These are phyloP conservation scores for Colletotrichum costaricense DNA, from an alignment of 2,329 filamentous ascomycete species.

Conservation along the genomic window DNA sequence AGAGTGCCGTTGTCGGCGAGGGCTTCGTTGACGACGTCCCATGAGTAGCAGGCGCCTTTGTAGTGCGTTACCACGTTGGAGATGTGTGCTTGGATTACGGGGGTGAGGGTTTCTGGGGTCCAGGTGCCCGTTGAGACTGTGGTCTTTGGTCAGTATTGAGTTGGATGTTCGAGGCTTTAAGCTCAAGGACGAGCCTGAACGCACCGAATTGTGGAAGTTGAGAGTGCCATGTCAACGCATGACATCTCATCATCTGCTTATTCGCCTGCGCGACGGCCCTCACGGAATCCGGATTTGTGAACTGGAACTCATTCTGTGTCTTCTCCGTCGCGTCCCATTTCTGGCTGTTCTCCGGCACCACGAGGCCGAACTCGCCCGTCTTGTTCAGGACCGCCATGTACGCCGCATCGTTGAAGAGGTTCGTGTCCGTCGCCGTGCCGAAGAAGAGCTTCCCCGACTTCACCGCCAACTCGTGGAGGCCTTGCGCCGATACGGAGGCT, in stretches of 20 bases:
- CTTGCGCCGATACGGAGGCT: slow-evolving; percentile 41
- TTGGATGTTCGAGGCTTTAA: slow-evolving; percentile 62
- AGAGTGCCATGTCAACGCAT: slow-evolving; percentile 74
- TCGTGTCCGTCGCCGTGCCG: slow-evolving; percentile 69
- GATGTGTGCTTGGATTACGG: slow-evolving; percentile 63
- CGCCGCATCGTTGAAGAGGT: slow-evolving; percentile 57
- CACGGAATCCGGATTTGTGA: slow-evolving; percentile 64
- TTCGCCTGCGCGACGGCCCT: slow-evolving; percentile 54
- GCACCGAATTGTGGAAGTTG: slow-evolving; percentile 61
- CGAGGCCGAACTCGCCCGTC: slow-evolving; percentile 68
- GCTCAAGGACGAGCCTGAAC: not conserved
- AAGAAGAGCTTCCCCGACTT: slow-evolving; percentile 68
- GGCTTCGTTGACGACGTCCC: slow-evolving; percentile 66
- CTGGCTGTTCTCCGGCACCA: slow-evolving; percentile 70
- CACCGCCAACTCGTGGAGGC: slow-evolving; percentile 60
- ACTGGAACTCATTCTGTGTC: slow-evolving; percentile 67
- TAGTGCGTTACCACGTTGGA: slow-evolving; percentile 56
- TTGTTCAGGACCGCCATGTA: slow-evolving; percentile 67
- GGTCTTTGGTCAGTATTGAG: slow-evolving; percentile 65
- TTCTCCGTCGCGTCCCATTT: slow-evolving; percentile 72
- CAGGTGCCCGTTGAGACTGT: slow-evolving; percentile 66
- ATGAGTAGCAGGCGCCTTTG: slow-evolving; percentile 58
- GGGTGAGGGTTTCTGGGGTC: slow-evolving; percentile 57
- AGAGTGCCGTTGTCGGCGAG: slow-evolving; percentile 65
- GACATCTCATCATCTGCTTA: slow-evolving; percentile 65